Base-by-base conservation (phyloP, 306 rosid species). In the Prosopis cineraria region DNA sequence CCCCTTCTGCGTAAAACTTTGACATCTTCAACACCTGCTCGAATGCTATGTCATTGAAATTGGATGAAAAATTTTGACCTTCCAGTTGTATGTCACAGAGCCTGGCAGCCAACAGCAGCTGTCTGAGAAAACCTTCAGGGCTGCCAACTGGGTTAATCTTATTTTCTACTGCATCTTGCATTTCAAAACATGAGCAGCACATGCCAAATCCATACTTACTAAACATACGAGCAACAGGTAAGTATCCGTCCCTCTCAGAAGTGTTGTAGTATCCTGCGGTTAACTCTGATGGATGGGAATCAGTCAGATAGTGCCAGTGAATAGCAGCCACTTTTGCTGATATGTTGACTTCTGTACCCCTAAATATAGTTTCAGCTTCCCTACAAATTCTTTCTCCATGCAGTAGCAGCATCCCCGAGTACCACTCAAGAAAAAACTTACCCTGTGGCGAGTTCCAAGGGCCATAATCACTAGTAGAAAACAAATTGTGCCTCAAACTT, bases 261-360 rank as follows among this genome's bases (percentile, higher is more conserved):
- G 94, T 90, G 73, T 91, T 90, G 87, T 89, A 94, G 74, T 91
- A 94, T 30, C 97, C 98, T 33, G 98, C 94, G 2, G 91, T 92
- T 78, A 91, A 80, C 90, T 91, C 98, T 0, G 97, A 91, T 27
- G 94, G 93, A 75, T 91, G 97, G 84, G 97, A 91, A 68, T 86
- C 72, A 31, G 82, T 86, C 81, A 44, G 56, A 65, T 84, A 89
- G 78, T 92, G 94, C 90, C 97, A 88, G 87, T 94, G 93, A 70
- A 89, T 63, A 68, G 88, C 90, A 60, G 91, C 93, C 79, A 91
- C 72, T 81, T 91, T 91, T 72, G 92, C 93, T 9, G 94, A 91
- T 34, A 76, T 73, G 62, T 75, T 78, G 53, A 87, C 91, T 81
- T 90, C 90, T 19, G 84, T 86, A 48, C 93, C 94, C 86, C 90